Conservation (phyloP, 1,139 yeast genomes). For the Saccharomyces uvarum region DNA sequence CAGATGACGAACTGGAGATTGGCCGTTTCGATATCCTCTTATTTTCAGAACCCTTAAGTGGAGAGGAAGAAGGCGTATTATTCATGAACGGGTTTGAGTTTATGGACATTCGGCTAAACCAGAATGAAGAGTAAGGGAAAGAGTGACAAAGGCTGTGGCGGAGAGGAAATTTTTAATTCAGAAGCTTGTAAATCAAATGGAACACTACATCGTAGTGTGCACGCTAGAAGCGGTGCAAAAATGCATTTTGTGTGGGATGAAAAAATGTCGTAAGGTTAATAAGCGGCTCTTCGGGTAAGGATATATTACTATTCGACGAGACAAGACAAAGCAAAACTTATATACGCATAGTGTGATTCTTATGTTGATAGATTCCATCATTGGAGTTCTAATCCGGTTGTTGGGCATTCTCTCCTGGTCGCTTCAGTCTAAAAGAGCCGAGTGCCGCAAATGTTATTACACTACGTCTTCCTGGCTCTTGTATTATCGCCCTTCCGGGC, state of each 20-base stretch:
- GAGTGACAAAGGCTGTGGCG: background rate
- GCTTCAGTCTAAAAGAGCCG: background rate
- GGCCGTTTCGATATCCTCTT: slow-evolving; percentile 21
- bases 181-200: background rate
- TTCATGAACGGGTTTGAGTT: slow-evolving; percentile 27
- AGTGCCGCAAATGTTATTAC: slow-evolving; percentile 5
- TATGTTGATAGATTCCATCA: background rate
- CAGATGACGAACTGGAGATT: slow-evolving; percentile 17
- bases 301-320: background rate
- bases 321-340: background rate
- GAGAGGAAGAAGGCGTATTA: slow-evolving; percentile 30
- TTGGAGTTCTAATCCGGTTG: background rate
- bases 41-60: slow-evolving; percentile 16
- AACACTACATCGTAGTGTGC: background rate
- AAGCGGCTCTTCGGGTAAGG: background rate
- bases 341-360: background rate
- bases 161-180: background rate
- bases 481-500: slow-evolving; percentile 22
- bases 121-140: background rate
- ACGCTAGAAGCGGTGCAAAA: background rate
- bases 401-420: background rate
- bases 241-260: background rate
- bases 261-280: background rate
- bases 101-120: slow-evolving; percentile 9
- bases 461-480: slow-evolving; percentile 11